Conservation (phyloP, 2,329 filamentous ascomycete species). For the Venturia carpophila region DNA sequence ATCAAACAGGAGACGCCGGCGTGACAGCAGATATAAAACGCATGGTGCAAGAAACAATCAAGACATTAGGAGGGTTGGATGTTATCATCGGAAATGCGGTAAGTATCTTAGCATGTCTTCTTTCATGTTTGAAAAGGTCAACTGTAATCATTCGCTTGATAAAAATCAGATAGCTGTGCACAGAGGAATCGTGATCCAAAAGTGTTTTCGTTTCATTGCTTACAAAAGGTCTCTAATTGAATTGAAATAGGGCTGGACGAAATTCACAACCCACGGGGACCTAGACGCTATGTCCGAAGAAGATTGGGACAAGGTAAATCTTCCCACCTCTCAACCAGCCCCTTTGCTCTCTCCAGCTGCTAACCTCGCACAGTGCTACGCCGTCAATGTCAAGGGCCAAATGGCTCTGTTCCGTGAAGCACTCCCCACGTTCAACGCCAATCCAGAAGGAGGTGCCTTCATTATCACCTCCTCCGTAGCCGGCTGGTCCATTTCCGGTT, state of each 20-base stretch:
- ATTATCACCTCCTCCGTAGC: conserved; percentile 57
- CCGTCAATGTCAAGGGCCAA: conserved; percentile 48
- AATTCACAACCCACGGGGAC: conserved; percentile 50
- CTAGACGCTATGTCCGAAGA: conserved; percentile 51
- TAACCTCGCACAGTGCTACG: conserved; percentile 4
- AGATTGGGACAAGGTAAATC: conserved; percentile 53
- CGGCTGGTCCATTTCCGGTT: conserved; percentile 39
- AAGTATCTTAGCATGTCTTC: conserved; percentile 22
- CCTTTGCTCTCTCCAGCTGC: neutral
- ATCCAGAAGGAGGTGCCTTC: conserved; percentile 53
- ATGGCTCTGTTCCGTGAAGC: conserved; percentile 49
- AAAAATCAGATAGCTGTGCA: too few species aligned
- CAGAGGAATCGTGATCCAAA: too few species aligned
- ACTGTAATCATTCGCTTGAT: neutral
- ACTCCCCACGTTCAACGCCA: conserved; percentile 50
- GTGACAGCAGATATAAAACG: conserved; percentile 50
- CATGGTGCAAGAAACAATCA: conserved; percentile 52
- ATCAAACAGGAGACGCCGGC: conserved; percentile 48
- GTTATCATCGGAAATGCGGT: conserved; percentile 69
- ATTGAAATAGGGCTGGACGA: conserved; percentile 53
- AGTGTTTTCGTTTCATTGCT: too few species aligned
- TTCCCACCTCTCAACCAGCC: neutral
- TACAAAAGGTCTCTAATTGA: too few species aligned
- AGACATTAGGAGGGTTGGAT: conserved; percentile 62
- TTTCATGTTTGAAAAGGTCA: neutral